A percentile compares a stretch with the other conserved stretches of the same genome.
Conservation (phyloP, 31 red algal species). For the Porphyra umbilicalis region DNA sequence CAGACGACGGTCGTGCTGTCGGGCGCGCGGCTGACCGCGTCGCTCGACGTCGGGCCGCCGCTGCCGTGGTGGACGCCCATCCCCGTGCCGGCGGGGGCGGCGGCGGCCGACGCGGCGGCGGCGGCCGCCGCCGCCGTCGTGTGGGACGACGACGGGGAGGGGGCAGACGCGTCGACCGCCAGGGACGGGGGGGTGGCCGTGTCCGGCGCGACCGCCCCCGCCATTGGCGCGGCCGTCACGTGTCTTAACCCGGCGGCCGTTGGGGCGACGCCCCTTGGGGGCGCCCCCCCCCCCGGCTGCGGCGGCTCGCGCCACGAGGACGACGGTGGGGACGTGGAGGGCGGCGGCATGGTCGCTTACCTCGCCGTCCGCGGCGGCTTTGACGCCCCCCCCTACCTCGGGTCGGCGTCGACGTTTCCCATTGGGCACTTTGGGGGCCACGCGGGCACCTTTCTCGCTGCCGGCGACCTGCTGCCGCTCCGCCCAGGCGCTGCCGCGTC, state of each 20-base stretch:
- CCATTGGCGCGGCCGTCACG: not conserved
- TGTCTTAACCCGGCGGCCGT: not conserved
- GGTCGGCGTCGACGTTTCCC: slow-evolving; percentile 63
- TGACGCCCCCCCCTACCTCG: slow-evolving; percentile 59
- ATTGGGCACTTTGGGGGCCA: slow-evolving; percentile 68
- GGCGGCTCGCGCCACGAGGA: not conserved
- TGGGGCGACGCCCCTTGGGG: not conserved
- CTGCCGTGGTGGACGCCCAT: slow-evolving; percentile 61
- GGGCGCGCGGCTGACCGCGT: slow-evolving; percentile 26
- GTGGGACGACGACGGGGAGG: not conserved
- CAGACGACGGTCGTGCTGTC: slow-evolving; percentile 35
- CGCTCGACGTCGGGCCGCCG: slow-evolving; percentile 23
- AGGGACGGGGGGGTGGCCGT: not conserved
- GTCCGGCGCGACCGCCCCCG: not conserved
- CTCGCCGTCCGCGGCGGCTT: slow-evolving; percentile 60
- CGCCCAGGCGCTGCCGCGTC: not conserved
- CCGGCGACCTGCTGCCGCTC: slow-evolving; percentile 62
- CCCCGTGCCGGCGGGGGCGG: slow-evolving; percentile 20
- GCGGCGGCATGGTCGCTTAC: slow-evolving; percentile 53
- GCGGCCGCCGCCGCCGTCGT: not conserved
- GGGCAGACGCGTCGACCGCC: not conserved
- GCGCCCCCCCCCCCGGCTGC: not conserved
- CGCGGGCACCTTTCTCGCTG: slow-evolving; percentile 46
- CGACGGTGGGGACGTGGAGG: not conserved
- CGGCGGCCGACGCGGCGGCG: too few relatives aligned